These are phyloP conservation scores for Pyrenophora teres DNA, from an alignment of 2,329 filamentous ascomycete genomes.

Conservation along the genomic window DNA sequence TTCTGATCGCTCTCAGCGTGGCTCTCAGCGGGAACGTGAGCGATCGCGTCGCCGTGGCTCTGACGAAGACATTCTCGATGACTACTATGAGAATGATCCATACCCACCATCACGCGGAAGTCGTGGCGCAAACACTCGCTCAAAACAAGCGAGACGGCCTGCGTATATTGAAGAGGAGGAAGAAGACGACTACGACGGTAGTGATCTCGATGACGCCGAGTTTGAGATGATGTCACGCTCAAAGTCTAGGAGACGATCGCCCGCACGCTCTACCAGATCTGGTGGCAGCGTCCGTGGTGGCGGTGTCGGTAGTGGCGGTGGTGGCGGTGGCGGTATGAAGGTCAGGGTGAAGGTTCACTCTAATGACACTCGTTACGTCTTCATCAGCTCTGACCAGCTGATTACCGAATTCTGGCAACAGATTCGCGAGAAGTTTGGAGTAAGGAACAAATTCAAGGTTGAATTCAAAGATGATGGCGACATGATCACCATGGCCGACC, in stretches of 20 bases:
- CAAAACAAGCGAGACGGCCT: slow-evolving; percentile 50
- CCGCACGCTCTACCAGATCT: slow-evolving; percentile 46
- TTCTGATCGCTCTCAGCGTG: background rate
- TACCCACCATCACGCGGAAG: slow-evolving; percentile 54
- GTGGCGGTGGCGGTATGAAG: slow-evolving; percentile 67
- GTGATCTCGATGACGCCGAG: slow-evolving; percentile 74
- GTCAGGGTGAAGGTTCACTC: slow-evolving; percentile 91
- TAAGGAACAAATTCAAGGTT: slow-evolving; percentile 80
- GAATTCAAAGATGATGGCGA: slow-evolving; percentile 89
- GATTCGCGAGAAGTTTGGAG: slow-evolving; percentile 84
- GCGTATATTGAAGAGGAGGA: slow-evolving; percentile 82
- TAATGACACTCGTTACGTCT: slow-evolving; percentile 86
- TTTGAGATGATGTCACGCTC: slow-evolving; percentile 74
- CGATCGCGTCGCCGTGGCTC: slow-evolving; percentile 41
- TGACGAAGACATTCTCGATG: slow-evolving; percentile 57
- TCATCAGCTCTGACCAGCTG: slow-evolving; percentile 73
- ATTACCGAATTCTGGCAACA: slow-evolving; percentile 78
- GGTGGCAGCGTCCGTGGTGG: slow-evolving; percentile 56
- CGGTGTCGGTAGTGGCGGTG: slow-evolving; percentile 60
- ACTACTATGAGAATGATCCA: slow-evolving; percentile 68
- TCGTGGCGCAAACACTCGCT: slow-evolving; percentile 35
- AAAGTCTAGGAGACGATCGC: slow-evolving; percentile 49
- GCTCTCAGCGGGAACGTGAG: slow-evolving; percentile 22
- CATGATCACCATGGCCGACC: slow-evolving; percentile 96
- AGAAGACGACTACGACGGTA: slow-evolving; percentile 71